Base-by-base conservation (phyloP, 345 rosid species). In the Citrus sp. region DNA sequence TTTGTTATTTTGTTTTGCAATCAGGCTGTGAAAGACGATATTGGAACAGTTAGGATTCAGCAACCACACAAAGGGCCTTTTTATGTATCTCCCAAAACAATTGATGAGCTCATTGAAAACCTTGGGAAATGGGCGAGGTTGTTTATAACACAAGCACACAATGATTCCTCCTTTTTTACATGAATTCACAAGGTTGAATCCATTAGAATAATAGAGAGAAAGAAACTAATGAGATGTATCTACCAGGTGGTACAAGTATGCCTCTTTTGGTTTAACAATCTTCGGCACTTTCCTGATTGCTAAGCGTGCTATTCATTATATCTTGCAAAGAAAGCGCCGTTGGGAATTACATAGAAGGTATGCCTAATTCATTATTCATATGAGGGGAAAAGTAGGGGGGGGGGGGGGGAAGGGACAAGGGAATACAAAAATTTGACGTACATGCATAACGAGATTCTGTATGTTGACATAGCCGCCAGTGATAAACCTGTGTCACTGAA, bases 81-180 rank as follows among this genome's bases (percentile, higher is more conserved):
- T 83, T 93, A 96, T 80, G 92, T 96, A 34, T 87, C 97, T 77
- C 94, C 95, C 18, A 93, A 88, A 77, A 80, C 92, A 76, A 89
- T 96, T 58, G 91, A 87, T 82, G 93, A 86, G 63, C 85, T 86
- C 72, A 84, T 88, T 83, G 86, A 85, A 72, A 86, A 89, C 86
- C 87, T 91, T 70, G 98, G 97, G 70, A 86, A 92, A 82, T 91
- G 93, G 93, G 92, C 97, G 77, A 93, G 97, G 98, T 95, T 76
- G 76, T 58, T 32, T 76, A 60, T 9, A 74, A 59, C 30, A 12
- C 54, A 51, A 28, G 61, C 70, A 71, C 16, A 46, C 8, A 74
- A 54, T 73, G 27, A 30, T 67, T 62, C 62, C 59, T 59, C 19
- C 35, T 18, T 60, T 70, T 64, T 56, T 37, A 2, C 34, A 37